Base-by-base conservation (phyloP, 495 filamentous ascomycete genomes). In the Penicillium salamii region DNA sequence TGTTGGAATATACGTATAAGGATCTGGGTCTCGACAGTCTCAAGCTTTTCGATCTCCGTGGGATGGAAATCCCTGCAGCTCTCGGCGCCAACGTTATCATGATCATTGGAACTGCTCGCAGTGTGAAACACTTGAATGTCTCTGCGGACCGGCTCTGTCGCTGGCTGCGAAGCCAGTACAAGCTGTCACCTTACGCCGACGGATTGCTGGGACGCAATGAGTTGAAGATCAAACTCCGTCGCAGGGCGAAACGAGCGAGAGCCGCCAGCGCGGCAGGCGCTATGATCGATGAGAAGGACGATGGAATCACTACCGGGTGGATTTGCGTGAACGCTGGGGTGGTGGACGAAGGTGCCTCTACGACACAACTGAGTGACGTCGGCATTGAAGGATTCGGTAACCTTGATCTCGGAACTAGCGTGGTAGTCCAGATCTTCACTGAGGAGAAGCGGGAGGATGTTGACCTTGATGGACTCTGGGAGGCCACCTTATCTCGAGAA, bases 371-470 rank as follows among this genome's bases (percentile, higher is more conserved):
- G 20, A 64, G 56, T n/a, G 81, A 68, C 53, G 68, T 59, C 38
- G 57, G 49, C 13, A 84, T 78, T 63, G 85, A 78, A 44, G 91
- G 91, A 3, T 97, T 97, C 67, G 88, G 89, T n/a, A 71, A 77
- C 17, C 48, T 69, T 44, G 60, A 65, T 49, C 54, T 72, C 50
- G 76, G 78, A 15, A 79, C 78, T 4, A 86, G 82, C 42, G 75
- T 98, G 15, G 87, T 97, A 21, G 81, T 97, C 24, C 93, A 98
- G 69, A 82, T 97, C 63, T 82, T 97, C 63, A 96, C 89, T 1
- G 86, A 91, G 63, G 79, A 85, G 50, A 90, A 92, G 70, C 78
- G 93, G 61, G 80, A 75, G 18, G 91, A 97, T 51, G 71, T 96
- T 53, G 85, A 89, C 59, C 70, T 98, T 29, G 93, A 98, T 59